Base-by-base conservation (phyloP, 768 basidiomycete genomes). In the Leucogyrophana mollusca region DNA sequence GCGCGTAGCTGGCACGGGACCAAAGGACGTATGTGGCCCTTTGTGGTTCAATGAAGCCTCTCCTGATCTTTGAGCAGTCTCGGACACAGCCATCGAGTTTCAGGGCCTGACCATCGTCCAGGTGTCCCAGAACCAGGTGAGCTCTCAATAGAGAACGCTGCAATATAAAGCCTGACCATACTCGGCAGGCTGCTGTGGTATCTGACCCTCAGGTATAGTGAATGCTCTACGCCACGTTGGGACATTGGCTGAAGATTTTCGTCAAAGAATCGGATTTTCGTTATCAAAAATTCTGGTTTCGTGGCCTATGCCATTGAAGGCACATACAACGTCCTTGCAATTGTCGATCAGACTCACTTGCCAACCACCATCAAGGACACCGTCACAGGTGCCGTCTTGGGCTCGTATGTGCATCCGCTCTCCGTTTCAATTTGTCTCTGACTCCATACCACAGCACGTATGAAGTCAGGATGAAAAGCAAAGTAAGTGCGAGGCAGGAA, bases 301-400 rank as follows among this genome's bases (percentile, higher is more conserved):
- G 87, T 87, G 13, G 83, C 89, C 1, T 86, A 81, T 56, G 86
- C 85, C 0, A 69, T 88, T 40, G 78, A 86, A 62, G 89, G 89
- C 35, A 82, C 85, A n/a, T 91, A 85, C 51, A 60, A 71, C 30
- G 88, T 92, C 18, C 78, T 92, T 32, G 83, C 83, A 3, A 83
- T 92, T 46, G 83, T 92, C 33, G 90, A 92, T 58, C 89, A 90
- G 60, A 91, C 89, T 1, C 90, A 92, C 62, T 66, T 92, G 41
- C 74, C 79, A 6, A 75, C 69, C 5, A 49, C 68, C 6, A 70
- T 91, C 24, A 76, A 76, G 40, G 88, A 90, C 54, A 66, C 70
- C 20, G 68, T 86, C 33, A 89, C 88, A 3, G 72, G 73, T 13
- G 74, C 76, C 17, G 67, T 69, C 11, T 73, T 91, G n/a, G 88